Base-by-base conservation (phyloP, 2,329 filamentous ascomycete genomes). In the Verticillium tricorpus region DNA sequence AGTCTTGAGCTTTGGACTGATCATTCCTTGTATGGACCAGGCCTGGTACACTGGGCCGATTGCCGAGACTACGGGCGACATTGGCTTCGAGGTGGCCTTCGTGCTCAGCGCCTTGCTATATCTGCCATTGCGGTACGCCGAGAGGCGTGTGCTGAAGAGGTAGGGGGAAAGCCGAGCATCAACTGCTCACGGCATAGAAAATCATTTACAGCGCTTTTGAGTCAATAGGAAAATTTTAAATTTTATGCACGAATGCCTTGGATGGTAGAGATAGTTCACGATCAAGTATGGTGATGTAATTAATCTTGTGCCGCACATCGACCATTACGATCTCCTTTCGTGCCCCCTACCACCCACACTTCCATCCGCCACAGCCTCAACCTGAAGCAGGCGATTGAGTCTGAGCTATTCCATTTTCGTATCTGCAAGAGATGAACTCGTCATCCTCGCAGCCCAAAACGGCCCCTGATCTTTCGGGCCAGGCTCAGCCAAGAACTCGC, bases 11-110 rank as follows among this genome's bases (percentile, higher is more conserved):
- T 78, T 82, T 61, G 80, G 72, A 1, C 69, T 88, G 9, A 79
- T 88, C 2, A 76, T 88, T 7, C 85, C 86, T 0, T 83, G 81
- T 35, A 88, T 88, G 81, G 78, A 77, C 11, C 83, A 87, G 71
- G 81, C 79, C 4, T 88, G 85, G 85, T 88, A 81, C 68, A 82
- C 78, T 9, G 86, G 86, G 0, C 85, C 85, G 0, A 83, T 89
- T 66, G 86, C 85, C 0, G 73, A 79, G 71, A 80, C 67, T 39
- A 86, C 85, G 12, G 87, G 87, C 0, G 86, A 89, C 65, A 83
- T 89, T 69, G 87, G 87, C 0, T 88, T 89, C 62, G 87, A 89
- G 75, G 73, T 87, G 70, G 86, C 86, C 0, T 82, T 89, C 68
- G 77, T 78, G 32, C 69, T 84, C 61, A 82, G 80, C 14, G 77